Evolutionary conservation across 768 basidiomycete species (phyloP).

Genomic region (Polyporus arcularius): DNA sequence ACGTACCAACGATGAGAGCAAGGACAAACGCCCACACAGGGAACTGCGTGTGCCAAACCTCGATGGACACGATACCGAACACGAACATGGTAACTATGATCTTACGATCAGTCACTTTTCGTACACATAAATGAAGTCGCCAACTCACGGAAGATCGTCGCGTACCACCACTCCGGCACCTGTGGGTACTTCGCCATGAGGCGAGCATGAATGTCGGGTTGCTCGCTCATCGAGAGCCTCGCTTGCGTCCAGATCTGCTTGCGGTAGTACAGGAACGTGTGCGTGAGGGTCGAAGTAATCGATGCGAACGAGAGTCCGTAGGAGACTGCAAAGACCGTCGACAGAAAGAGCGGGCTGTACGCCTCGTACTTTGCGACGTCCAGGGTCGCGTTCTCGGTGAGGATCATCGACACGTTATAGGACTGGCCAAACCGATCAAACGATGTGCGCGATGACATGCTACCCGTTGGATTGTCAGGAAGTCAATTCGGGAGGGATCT

Average conservation of each 20-base stretch:
- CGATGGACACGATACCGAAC: constrained; percentile 61
- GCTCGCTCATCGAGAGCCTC: constrained; percentile 45
- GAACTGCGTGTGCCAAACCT: constrained; percentile 66
- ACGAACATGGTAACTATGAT: constrained; percentile 51
- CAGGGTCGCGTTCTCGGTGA: constrained; percentile 37
- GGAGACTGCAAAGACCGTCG: constrained; percentile 54
- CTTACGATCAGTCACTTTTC: not conserved
- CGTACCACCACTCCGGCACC: constrained; percentile 59
- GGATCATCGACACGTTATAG: constrained; percentile 44
- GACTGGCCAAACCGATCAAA: constrained; percentile 43
- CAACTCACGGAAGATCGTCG: constrained; percentile 37
- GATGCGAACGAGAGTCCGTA: constrained; percentile 46
- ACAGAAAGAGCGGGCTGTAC: constrained; percentile 48
- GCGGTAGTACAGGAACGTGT: constrained; percentile 48
- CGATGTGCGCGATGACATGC: constrained; percentile 37
- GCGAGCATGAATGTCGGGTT: constrained; percentile 51
- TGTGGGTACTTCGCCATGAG: constrained; percentile 47
- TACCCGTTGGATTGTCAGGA: not conserved
- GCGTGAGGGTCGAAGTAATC: constrained; percentile 46
- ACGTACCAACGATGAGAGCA: constrained; percentile 41
- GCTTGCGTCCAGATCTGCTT: constrained; percentile 45
- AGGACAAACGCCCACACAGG: constrained; percentile 68
- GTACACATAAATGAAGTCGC: constrained; percentile 1
- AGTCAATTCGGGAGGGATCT: not conserved
- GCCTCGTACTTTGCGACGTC: constrained; percentile 39